Evolutionary conservation across 2,329 filamentous ascomycete genomes (phyloP).

Genomic region (Ceratocystis cubensis): DNA sequence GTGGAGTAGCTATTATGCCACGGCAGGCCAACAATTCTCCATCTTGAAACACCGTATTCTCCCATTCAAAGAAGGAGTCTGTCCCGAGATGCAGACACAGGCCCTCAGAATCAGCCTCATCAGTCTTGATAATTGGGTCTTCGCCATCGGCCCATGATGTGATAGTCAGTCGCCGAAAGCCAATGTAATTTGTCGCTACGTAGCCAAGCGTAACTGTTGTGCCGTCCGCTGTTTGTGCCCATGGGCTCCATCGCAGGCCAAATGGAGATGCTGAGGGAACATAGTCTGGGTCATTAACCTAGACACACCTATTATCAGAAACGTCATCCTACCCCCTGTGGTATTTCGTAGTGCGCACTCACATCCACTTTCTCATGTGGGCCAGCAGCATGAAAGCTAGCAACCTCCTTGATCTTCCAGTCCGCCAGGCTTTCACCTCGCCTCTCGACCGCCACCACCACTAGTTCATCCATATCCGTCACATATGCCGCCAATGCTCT

Average conservation of each 20-base stretch:
- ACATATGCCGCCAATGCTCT: slow-evolving; percentile 39
- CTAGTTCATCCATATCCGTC: slow-evolving; percentile 39
- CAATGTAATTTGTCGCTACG: slow-evolving; percentile 39
- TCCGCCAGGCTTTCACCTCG: slow-evolving; percentile 23
- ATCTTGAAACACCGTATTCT: slow-evolving; percentile 37
- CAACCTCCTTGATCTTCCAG: slow-evolving; percentile 41
- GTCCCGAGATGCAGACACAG: slow-evolving; percentile 39
- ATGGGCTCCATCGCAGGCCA: slow-evolving; percentile 43
- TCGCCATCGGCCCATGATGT: slow-evolving; percentile 29
- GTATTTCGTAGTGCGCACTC: slow-evolving; percentile 21
- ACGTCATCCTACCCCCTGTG: neutral
- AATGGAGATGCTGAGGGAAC: slow-evolving; percentile 38
- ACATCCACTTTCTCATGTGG: slow-evolving; percentile 25
- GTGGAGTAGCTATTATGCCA: slow-evolving; percentile 43
- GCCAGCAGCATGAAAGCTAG: slow-evolving; percentile 34
- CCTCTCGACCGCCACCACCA: slow-evolving; percentile 37
- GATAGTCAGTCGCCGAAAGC: slow-evolving; percentile 41
- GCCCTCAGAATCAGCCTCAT: slow-evolving; percentile 33
- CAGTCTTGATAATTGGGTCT: slow-evolving; percentile 31
- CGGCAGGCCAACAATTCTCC: slow-evolving; percentile 33
- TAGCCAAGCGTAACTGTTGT: slow-evolving; percentile 38
- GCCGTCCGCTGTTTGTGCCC: slow-evolving; percentile 28
- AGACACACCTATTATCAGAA: neutral
- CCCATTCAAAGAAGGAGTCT: slow-evolving; percentile 45
- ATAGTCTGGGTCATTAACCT: slow-evolving; percentile 36